phyloP scores from a whole-genome alignment of 805 yeast species.

The Lachancea kluyveri region DNA sequence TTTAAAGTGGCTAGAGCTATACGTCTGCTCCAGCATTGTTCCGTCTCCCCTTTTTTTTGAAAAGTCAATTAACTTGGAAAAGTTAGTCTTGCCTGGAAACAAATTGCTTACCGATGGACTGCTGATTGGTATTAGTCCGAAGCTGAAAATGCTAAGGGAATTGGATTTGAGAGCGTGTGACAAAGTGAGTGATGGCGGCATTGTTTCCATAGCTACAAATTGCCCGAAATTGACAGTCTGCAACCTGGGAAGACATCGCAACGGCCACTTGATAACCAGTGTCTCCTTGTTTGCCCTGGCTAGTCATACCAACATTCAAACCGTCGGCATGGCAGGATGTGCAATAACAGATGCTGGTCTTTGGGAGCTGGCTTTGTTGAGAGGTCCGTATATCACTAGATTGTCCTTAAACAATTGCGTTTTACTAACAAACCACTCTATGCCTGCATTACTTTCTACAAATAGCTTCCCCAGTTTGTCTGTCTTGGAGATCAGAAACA shows the following conservation, averaged over 20 bases:
- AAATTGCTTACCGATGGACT: constrained; percentile 54
- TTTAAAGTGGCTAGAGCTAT: constrained; percentile 68
- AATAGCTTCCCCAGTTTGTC: constrained; percentile 53
- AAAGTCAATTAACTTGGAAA: constrained; percentile 33
- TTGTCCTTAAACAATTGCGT: constrained; percentile 73
- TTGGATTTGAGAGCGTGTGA: constrained; percentile 85
- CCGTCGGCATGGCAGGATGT: constrained; percentile 89
- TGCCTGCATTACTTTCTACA: constrained; percentile 40
- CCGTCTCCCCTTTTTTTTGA: constrained; percentile 48
- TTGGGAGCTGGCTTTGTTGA: constrained; percentile 67
- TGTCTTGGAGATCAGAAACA: constrained; percentile 74
- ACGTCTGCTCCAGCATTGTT: constrained; percentile 67
- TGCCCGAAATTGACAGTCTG: constrained; percentile 54
- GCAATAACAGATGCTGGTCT: constrained; percentile 66
- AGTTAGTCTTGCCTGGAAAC: constrained; percentile 62
- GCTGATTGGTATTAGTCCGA: constrained; percentile 43
- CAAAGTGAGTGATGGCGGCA: constrained; percentile 65
- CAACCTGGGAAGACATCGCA: constrained; percentile 74
- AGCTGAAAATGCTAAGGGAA: constrained; percentile 52
- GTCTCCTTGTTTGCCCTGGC: constrained; percentile 54
- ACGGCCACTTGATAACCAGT: constrained; percentile 66
- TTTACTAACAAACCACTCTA: constrained; percentile 47
- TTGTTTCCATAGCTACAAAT: constrained; percentile 55
- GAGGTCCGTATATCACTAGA: constrained; percentile 49
- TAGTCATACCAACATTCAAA: constrained; percentile 49